Base-by-base conservation (phyloP, 441 rosid species). In the Erodium texanum region DNA sequence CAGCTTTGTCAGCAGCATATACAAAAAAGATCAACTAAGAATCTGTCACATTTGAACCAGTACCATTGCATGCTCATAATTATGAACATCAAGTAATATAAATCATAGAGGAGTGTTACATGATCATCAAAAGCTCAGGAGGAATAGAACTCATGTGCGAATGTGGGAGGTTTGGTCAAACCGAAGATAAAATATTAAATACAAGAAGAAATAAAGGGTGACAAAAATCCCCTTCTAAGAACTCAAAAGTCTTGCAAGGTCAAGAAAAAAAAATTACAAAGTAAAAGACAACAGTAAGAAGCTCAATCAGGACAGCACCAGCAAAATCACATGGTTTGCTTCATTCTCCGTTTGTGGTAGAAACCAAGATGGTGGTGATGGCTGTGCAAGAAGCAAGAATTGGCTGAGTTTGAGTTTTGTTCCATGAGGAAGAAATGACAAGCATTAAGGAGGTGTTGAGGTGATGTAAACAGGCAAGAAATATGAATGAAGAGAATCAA, bases 261-360 rank as follows among this genome's bases (percentile, higher is more conserved):
- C 92, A 89, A 89, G 93, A 87, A 89, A 89, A 82, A 75, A 59
- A 15, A 64, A 54, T 27, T 27, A 65, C 0, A 1, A 7, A 67
- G 58, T 6, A 29, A 2, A n/a, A 0, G 14, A 16, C 0, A 22
- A 3, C 14, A 0, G 12, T 0, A 0, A 69, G 20, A 80, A 89
- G 91, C 93, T 89, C 93, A 82, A 76, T 3, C 0, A 72, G 80
- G 88, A 86, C 81, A 89, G 79, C 82, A 68, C 85, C 92, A 2
- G 68, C 14, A 67, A 48, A 65, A 32, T 5, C 27, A 5, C 14
- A 12, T 43, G 7, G 45, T 62, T 29, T 36, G 70, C 34, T 61
- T 66, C 52, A 52, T 27, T 7, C 69, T 69, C 62, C 66, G 19
- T 9, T 45, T 22, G 15, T 5, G 16, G 22, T 12, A 18, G 64